Evolutionary conservation across 1,284 basidiomycete species (phyloP).

Genomic region (Schizopora paradoxa): DNA sequence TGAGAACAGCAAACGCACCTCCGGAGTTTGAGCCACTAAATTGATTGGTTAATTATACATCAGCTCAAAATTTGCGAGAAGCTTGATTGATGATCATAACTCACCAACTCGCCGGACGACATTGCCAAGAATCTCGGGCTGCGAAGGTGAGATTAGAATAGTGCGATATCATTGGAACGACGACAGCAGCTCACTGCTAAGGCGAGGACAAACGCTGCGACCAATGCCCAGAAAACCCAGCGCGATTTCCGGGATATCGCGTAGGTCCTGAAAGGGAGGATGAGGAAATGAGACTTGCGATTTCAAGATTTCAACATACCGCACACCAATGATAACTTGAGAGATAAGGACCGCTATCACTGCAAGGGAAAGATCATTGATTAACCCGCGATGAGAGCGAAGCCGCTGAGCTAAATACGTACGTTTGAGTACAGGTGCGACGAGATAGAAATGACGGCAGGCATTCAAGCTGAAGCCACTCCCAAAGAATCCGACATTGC

Average conservation of each 20-base stretch:
- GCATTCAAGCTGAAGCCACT: neutral
- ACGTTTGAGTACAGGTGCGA: slow-evolving; percentile 2
- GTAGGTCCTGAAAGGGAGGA: neutral
- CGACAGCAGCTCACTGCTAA: neutral
- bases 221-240: slow-evolving; percentile 1
- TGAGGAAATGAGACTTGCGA: neutral
- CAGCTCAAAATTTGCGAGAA: no score
- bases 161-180: neutral
- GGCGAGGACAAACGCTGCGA: neutral
- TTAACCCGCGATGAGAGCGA: neutral
- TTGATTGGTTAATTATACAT: no score
- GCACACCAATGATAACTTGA: neutral
- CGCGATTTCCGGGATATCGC: slow-evolving; percentile 1
- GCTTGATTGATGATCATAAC: neutral
- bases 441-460: slow-evolving; percentile 1
- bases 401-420: neutral
- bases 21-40: no score
- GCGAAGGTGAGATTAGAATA: neutral
- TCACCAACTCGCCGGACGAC: slow-evolving; percentile 1
- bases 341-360: neutral
- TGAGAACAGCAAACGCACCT: no score
- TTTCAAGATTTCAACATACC: neutral
- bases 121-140: slow-evolving; percentile 3
- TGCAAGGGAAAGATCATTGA: neutral
- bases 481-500: slow-evolving; percentile 24